These are phyloP conservation scores for Deakozyma indianensis DNA, from an alignment of 805 yeast species.

Conservation along the genomic window DNA sequence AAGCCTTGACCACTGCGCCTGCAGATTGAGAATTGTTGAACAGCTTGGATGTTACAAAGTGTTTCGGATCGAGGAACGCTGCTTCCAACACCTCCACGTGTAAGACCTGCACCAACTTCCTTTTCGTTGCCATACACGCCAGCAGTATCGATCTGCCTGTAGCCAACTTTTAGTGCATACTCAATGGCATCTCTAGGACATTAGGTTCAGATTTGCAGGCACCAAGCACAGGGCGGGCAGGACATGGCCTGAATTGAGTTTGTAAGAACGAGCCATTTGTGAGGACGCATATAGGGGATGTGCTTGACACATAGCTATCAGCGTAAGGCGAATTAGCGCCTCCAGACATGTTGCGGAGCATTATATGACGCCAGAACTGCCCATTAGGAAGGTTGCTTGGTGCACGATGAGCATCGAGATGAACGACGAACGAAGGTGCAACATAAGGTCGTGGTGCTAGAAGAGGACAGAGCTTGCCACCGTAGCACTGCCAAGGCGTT, in stretches of 20 bases:
- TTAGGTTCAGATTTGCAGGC: slow-evolving; percentile 34
- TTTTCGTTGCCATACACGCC: slow-evolving; percentile 53
- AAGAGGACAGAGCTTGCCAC: too few species aligned
- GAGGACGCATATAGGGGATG: too few species aligned
- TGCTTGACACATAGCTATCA: too few species aligned
- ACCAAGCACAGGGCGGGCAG: slow-evolving; percentile 66
- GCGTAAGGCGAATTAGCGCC: too few species aligned
- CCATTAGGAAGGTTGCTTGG: too few species aligned
- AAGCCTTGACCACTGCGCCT: slow-evolving; percentile 22
- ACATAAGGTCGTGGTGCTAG: too few species aligned
- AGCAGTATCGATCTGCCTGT: slow-evolving; percentile 66
- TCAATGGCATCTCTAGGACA: slow-evolving; percentile 37
- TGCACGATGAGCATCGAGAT: too few species aligned
- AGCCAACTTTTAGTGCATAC: slow-evolving; percentile 50
- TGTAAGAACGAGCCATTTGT: slow-evolving; percentile 16
- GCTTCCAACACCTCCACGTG: slow-evolving; percentile 20
- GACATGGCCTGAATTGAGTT: slow-evolving; percentile 39
- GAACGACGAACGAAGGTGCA: too few species aligned
- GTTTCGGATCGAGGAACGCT: slow-evolving; percentile 30
- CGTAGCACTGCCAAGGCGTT: too few species aligned
- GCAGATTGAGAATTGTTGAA: slow-evolving; percentile 30
- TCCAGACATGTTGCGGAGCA: too few species aligned
- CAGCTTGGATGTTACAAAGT: slow-evolving; percentile 50
- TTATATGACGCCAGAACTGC: too few species aligned
- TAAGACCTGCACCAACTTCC: slow-evolving; percentile 44